These are phyloP conservation scores for Picochlorum sp. DNA, from an alignment of 139 green algal species.

Conservation along the genomic window DNA sequence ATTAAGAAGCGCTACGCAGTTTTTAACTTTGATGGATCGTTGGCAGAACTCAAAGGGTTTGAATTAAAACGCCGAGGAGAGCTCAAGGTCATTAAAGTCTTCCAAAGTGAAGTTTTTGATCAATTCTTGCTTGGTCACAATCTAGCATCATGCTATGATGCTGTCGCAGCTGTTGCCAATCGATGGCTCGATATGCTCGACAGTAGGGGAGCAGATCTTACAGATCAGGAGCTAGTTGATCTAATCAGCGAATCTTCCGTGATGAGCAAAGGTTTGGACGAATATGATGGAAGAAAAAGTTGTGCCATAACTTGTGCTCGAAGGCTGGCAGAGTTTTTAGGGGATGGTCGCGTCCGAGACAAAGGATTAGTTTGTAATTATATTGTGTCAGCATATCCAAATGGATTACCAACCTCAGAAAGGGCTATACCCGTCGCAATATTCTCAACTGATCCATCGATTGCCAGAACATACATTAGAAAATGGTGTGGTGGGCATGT, in stretches of 20 bases:
- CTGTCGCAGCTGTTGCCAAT: conserved; percentile 87
- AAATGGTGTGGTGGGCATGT: conserved; percentile 73
- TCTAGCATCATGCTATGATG: conserved; percentile 83
- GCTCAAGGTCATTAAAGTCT: conserved; percentile 99
- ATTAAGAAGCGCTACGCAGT: conserved; percentile 99
- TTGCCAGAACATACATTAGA: conserved; percentile 77
- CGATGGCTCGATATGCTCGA: conserved; percentile 96
- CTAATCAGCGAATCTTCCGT: conserved; percentile 87
- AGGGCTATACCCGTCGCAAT: conserved; percentile 89
- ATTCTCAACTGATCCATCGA: conserved; percentile 76
- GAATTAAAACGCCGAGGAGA: conserved; percentile 93
- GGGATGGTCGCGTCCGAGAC: conserved; percentile 87
- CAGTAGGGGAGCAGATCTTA: conserved; percentile 72
- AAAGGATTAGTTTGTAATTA: conserved; percentile 71
- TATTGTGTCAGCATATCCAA: conserved; percentile 37
- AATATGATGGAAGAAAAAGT: conserved; percentile 90
- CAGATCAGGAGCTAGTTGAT: conserved; percentile 83
- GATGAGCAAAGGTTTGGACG: conserved; percentile 91
- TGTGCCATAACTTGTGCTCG: conserved; percentile 83
- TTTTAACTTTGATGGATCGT: conserved; percentile 85
- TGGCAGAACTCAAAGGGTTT: conserved; percentile 96
- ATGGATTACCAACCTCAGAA: conserved; percentile 64
- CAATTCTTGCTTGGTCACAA: conserved; percentile 80
- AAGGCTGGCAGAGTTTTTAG: conserved; percentile 83
- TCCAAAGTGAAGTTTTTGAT: conserved; percentile 85